These are phyloP conservation scores for Colletotrichum sp. DNA, from an alignment of 2,329 filamentous ascomycete species.

Conservation along the genomic window DNA sequence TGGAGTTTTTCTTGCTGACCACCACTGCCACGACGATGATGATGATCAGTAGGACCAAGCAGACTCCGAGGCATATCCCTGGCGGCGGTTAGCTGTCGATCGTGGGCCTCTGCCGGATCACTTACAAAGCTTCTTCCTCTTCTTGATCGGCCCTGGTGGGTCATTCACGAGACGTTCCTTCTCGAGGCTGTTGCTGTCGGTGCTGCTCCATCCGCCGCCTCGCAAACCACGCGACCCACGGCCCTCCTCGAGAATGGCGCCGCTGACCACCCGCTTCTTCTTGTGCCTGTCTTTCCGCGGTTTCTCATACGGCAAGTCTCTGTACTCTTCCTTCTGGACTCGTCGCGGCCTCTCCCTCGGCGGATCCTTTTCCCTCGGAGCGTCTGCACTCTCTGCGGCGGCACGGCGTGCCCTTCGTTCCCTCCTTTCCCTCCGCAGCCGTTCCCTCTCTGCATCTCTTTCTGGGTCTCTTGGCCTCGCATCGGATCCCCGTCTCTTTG, in stretches of 20 bases:
- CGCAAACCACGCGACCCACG: slow-evolving; percentile 44
- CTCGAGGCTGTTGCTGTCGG: slow-evolving; percentile 49
- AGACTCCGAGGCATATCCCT: slow-evolving; percentile 63
- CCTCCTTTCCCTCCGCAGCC: slow-evolving; percentile 23
- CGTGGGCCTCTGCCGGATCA: slow-evolving; percentile 29
- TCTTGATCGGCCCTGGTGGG: slow-evolving; percentile 47
- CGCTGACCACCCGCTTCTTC: slow-evolving; percentile 71
- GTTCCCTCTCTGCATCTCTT: slow-evolving; percentile 39
- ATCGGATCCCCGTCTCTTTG: slow-evolving; percentile 32
- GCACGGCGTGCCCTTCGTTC: slow-evolving; percentile 23
- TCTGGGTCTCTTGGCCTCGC: slow-evolving; percentile 31
- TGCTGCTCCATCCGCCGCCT: slow-evolving; percentile 50
- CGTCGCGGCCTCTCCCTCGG: neutral
- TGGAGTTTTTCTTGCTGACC: slow-evolving; percentile 64
- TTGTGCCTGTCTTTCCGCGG: slow-evolving; percentile 45
- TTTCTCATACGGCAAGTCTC: slow-evolving; percentile 31
- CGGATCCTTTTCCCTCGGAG: neutral
- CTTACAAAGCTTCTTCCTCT: slow-evolving; percentile 68
- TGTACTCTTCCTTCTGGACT: slow-evolving; percentile 28
- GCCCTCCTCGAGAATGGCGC: slow-evolving; percentile 73
- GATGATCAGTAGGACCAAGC: slow-evolving; percentile 65
- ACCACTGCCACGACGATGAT: slow-evolving; percentile 72
- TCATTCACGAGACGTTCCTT: slow-evolving; percentile 55
- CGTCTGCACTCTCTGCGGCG: neutral
- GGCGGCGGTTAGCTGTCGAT: slow-evolving; percentile 29